phyloP scores from a whole-genome alignment of 176 grass and related monocot genomes.

The Elymus sibiricus region DNA sequence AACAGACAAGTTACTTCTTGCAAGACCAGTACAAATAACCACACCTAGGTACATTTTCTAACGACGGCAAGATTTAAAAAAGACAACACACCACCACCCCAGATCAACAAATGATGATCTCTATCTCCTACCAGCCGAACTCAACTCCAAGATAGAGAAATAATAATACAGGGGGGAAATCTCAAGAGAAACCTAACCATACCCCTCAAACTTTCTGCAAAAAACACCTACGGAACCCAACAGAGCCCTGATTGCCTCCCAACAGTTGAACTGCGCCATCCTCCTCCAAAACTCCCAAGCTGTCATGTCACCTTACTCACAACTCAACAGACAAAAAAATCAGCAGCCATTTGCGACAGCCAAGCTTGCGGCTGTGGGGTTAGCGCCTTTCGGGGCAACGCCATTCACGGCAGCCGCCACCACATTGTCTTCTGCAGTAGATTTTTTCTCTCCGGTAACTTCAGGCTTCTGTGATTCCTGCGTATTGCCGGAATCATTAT shows the following conservation, averaged over 20 bases:
- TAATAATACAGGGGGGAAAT: neutral
- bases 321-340: neutral
- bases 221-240: neutral
- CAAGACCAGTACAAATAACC: neutral
- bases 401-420: neutral
- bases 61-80: neutral
- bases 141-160: neutral
- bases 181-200: neutral
- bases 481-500: conserved; percentile 1
- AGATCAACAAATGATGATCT: neutral
- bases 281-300: neutral
- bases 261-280: neutral
- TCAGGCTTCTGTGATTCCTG: conserved; percentile 1
- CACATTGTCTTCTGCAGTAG: conserved; percentile 21
- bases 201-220: neutral
- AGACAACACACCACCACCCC: neutral
- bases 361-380: conserved; percentile 25
- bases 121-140: neutral
- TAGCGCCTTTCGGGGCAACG: conserved; percentile 35
- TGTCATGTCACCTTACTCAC: conserved; percentile 7
- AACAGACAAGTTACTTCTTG: neutral
- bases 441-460: conserved; percentile 21
- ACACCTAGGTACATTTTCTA: neutral
- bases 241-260: neutral
- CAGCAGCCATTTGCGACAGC: conserved; percentile 39